Evolutionary conservation across 1,139 yeast genomes (phyloP).

Genomic region (Yamadazyma diospyri): DNA sequence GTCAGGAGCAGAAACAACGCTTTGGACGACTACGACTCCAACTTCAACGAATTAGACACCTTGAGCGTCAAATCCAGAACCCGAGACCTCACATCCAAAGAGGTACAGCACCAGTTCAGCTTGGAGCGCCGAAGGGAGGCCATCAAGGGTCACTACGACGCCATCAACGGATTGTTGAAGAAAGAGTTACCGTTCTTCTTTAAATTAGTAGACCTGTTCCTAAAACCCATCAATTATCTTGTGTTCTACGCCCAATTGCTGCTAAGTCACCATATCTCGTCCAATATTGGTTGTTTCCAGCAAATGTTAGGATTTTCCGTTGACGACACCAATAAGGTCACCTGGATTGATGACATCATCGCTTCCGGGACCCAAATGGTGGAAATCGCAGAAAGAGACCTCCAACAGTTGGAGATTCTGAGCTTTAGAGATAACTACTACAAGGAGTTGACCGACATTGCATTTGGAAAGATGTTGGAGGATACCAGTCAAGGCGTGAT

Average conservation of each 20-base stretch:
- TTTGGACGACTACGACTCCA: constrained; percentile 35
- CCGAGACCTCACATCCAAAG: constrained; percentile 25
- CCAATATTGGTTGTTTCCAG: constrained; percentile 1
- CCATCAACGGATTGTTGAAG: constrained; percentile 30
- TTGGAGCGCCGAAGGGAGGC: constrained; percentile 32
- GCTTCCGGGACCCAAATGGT: not conserved
- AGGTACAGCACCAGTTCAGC: constrained; percentile 25
- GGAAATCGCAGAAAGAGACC: constrained; percentile 11
- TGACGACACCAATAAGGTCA: not conserved
- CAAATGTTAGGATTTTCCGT: constrained; percentile 2
- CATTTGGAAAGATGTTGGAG: not conserved
- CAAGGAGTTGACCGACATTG: constrained; percentile 9
- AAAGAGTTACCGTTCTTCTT: constrained; percentile 38
- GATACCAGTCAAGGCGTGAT: not conserved
- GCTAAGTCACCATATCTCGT: constrained; percentile 26
- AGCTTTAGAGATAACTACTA: constrained; percentile 20
- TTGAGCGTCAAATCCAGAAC: constrained; percentile 22
- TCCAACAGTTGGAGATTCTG: constrained; percentile 21
- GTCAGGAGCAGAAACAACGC: constrained; percentile 28
- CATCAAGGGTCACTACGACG: constrained; percentile 24
- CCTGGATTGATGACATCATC: constrained; percentile 2
- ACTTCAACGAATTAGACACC: constrained; percentile 22
- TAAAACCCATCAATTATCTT: constrained; percentile 7
- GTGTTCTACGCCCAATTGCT: constrained; percentile 18
- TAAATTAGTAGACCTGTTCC: constrained; percentile 19